Conservation (phyloP, 768 basidiomycete species). For the Pholiota molesta region DNA sequence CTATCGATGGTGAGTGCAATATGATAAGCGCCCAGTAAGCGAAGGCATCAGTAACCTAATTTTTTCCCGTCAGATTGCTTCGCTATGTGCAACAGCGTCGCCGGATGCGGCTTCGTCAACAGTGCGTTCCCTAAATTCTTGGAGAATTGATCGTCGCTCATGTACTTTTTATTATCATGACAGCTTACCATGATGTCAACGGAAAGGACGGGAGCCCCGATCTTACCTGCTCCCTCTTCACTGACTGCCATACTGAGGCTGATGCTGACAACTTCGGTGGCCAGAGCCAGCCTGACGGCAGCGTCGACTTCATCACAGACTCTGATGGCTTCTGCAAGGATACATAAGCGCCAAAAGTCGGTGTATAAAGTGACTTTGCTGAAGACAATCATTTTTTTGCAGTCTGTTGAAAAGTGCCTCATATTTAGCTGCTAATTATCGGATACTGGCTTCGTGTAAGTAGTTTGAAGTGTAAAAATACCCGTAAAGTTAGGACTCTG, state of each 20-base stretch:
- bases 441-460: too few relatives aligned
- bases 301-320: constrained; percentile 40
- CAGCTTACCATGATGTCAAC: constrained; percentile 50
- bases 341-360: not conserved
- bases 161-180: not conserved
- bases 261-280: constrained; percentile 45
- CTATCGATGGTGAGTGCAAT: constrained; percentile 36
- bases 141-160: not conserved
- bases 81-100: constrained; percentile 45
- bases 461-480: too few relatives aligned
- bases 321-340: constrained; percentile 48
- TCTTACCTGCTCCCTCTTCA: constrained; percentile 47
- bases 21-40: not conserved
- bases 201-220: constrained; percentile 48
- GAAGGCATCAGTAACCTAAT: not conserved
- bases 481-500: too few relatives aligned
- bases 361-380: not conserved
- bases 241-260: constrained; percentile 35
- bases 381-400: not conserved
- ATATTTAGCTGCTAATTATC: too few relatives aligned
- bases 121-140: constrained; percentile 30
- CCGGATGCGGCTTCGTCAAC: constrained; percentile 45
- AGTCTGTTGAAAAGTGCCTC: too few relatives aligned
- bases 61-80: constrained; percentile 37
- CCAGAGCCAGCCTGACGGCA: constrained; percentile 44